These are phyloP conservation scores for Ogataea hybrid DNA, from an alignment of 1,139 yeast genomes.

Conservation along the genomic window DNA sequence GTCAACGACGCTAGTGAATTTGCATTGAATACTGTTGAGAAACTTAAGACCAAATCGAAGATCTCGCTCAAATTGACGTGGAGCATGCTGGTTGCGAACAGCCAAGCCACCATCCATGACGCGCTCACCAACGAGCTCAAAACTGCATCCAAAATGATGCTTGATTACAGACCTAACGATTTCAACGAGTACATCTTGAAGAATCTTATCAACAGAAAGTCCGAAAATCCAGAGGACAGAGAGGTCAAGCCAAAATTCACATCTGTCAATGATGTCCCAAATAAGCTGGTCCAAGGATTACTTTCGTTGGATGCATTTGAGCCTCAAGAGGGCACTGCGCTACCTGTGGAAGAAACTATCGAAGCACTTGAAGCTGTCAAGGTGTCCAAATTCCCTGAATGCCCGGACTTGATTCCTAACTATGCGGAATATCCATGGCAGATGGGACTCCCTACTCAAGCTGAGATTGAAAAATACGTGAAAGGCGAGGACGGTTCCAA, in stretches of 20 bases:
- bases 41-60: slow-evolving; percentile 63
- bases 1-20: slow-evolving; percentile 58
- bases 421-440: slow-evolving; percentile 64
- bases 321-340: slow-evolving; percentile 17
- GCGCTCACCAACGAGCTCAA: slow-evolving; percentile 74
- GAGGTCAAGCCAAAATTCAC: slow-evolving; percentile 24
- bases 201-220: slow-evolving; percentile 48
- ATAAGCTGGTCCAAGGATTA: slow-evolving; percentile 28
- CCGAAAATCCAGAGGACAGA: slow-evolving; percentile 24
- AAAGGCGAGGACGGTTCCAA: slow-evolving; percentile 64
- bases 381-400: slow-evolving; percentile 31
- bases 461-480: slow-evolving; percentile 54
- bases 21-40: slow-evolving; percentile 58
- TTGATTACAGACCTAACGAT: slow-evolving; percentile 53
- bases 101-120: slow-evolving; percentile 54
- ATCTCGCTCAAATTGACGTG: slow-evolving; percentile 76
- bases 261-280: slow-evolving; percentile 37
- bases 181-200: slow-evolving; percentile 77
- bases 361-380: slow-evolving; percentile 33
- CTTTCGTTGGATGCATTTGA: slow-evolving; percentile 26
- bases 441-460: slow-evolving; percentile 77
- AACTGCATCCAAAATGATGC: slow-evolving; percentile 76
- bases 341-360: slow-evolving; percentile 20
- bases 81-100: slow-evolving; percentile 66
- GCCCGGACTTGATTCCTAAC: slow-evolving; percentile 42